phyloP scores from a whole-genome alignment of 441 rosid species.

The Metrosideros polymorpha region DNA sequence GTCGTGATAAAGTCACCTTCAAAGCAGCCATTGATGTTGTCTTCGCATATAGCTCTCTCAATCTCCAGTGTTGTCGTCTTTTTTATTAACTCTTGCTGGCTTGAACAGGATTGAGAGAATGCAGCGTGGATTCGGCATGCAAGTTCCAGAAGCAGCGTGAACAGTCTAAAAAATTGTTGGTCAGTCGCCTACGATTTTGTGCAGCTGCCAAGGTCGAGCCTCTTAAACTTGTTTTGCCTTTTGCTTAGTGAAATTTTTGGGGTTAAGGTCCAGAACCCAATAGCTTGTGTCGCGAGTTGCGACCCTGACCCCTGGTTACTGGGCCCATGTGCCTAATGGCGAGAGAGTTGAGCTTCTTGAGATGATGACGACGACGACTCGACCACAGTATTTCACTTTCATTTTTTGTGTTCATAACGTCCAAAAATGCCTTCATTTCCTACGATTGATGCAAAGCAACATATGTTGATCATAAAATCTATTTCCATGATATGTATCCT shows the following conservation, averaged over 20 bases:
- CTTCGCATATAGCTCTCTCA: neutral
- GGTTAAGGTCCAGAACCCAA: neutral
- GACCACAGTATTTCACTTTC: neutral
- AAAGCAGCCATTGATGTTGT: neutral
- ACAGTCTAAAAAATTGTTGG: neutral
- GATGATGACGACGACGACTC: neutral
- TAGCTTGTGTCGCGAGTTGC: neutral
- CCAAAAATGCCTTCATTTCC: neutral
- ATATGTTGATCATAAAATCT: neutral
- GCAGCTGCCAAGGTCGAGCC: neutral
- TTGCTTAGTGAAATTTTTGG: neutral
- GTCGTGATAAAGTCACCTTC: neutral
- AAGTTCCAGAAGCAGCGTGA: neutral
- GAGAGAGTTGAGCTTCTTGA: neutral
- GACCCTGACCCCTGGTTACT: neutral
- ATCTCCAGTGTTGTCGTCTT: neutral
- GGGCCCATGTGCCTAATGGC: neutral
- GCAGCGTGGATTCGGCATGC: constrained; percentile 5
- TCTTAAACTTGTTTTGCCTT: neutral
- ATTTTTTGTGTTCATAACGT: neutral
- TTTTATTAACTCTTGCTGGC: neutral
- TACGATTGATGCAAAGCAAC: neutral
- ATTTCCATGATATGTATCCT: neutral
- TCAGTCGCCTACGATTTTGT: neutral
- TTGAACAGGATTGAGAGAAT: neutral